Percentiles rank a stretch among this genome's conserved stretches.
Evolutionary conservation across 768 basidiomycete species (phyloP).

Genomic region (Russula virescens): DNA sequence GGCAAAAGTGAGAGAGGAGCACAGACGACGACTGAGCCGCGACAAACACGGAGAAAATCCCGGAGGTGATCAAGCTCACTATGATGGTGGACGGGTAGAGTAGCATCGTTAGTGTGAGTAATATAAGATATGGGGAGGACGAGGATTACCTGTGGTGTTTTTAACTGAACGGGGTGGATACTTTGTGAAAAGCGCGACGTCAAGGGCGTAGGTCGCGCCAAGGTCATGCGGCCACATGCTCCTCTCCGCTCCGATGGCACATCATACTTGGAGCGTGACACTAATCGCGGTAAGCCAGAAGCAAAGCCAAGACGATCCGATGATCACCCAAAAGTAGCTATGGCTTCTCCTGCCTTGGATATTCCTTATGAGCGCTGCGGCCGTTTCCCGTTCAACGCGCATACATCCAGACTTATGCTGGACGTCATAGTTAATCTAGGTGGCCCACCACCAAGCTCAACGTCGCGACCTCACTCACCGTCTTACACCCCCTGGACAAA

Average conservation of each 20-base stretch:
- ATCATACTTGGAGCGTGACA: not conserved
- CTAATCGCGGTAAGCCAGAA: not conserved
- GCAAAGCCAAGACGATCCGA: not conserved
- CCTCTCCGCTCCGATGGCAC: too few species aligned
- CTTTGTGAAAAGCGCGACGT: not conserved
- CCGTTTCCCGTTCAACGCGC: not conserved
- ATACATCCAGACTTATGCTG: constrained; percentile 1
- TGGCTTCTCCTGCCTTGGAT: not conserved
- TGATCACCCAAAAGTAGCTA: not conserved
- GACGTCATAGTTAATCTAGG: not conserved
- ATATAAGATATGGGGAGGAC: not conserved
- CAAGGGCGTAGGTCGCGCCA: too few species aligned
- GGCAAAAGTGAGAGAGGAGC: not conserved
- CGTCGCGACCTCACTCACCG: not conserved
- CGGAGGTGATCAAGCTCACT: constrained; percentile 20
- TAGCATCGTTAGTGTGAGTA: not conserved
- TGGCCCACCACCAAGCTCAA: not conserved
- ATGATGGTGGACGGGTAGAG: not conserved
- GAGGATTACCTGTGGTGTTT: not conserved
- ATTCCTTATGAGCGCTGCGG: too few species aligned
- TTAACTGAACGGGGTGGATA: not conserved
- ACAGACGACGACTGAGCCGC: constrained; percentile 24
- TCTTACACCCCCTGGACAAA: not conserved
- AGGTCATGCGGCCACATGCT: too few species aligned
- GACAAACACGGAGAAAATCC: constrained; percentile 24